Evolutionary conservation across 768 basidiomycete genomes (phyloP), one percentile per base, ranked within the genome.

Genomic region (Cystofilobasidium capitatum): DNA sequence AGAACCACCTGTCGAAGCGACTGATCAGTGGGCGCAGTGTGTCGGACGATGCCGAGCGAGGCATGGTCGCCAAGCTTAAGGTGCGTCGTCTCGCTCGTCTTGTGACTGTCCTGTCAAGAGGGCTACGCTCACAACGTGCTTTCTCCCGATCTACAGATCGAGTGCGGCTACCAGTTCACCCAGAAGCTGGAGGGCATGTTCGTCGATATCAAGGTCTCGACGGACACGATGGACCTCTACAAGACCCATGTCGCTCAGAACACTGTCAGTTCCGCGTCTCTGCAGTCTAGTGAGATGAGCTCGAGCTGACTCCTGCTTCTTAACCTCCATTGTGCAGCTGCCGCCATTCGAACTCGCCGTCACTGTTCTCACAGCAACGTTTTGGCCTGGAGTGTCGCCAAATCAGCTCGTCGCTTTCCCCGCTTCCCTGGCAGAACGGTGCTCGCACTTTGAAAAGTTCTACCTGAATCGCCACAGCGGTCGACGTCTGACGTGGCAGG

Each of bases 161-260:
- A 59, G 58, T 59, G 89, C 73, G 94, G 94, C 9, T 87, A 86
- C 72, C 91, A 94, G 75, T 99, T 98, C 77, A 98, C 96, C 1
- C 91, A 94, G 78, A 93, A 93, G 76, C 80, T 98, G 73, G 93
- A 99, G 77, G 93, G 93, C 66, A 99, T 99, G 94, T 96, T 99
- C 83, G 83, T 90, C 71, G 94, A 98, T 75, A 92, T 99, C 85
- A 89, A 85, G 73, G 76, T 93, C 35, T 94, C 91, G 7, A 77
- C 80, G 24, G 96, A 99, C 65, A 85, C 85, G 20, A 88, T 88
- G 82, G 80, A 82, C 40, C 84, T 83, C 6, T 99, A 91, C 76
- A 83, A 83, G 83, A 75, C 76, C 17, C 76, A 79, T 75, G 77
- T 91, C 33, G 80, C 73, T 13, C 71, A 74, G 31, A 61, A 81